Conservation (phyloP, 805 yeast species). For the Teunomyces aglyptinius region DNA sequence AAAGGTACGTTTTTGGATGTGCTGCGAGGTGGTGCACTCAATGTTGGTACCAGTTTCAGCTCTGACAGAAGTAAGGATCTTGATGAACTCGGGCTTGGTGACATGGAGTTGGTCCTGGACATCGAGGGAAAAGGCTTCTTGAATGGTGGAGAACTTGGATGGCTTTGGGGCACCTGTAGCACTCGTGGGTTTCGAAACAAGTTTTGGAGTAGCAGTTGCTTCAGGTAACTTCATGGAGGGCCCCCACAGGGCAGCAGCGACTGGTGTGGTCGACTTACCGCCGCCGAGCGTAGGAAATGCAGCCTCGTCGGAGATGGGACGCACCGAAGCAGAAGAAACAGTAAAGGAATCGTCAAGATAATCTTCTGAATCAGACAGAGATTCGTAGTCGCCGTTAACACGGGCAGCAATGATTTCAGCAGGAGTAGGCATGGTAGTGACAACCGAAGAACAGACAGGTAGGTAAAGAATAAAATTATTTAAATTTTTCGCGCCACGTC, state of each 20-base stretch:
- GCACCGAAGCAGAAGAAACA: constrained; percentile 12
- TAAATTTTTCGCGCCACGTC: background rate
- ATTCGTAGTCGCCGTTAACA: constrained; percentile 23
- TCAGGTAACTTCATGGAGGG: constrained; percentile 26
- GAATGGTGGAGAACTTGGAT: constrained; percentile 56
- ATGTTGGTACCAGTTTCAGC: constrained; percentile 60
- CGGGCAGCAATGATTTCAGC: constrained; percentile 51
- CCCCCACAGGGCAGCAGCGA: constrained; percentile 42
- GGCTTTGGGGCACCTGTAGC: constrained; percentile 20
- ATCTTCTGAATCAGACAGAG: constrained; percentile 16
- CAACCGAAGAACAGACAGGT: constrained; percentile 7
- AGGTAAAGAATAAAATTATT: background rate
- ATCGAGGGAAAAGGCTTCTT: constrained; percentile 76
- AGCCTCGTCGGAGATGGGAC: constrained; percentile 48
- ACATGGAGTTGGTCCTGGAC: constrained; percentile 65
- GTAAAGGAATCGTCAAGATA: constrained; percentile 7
- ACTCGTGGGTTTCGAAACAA: constrained; percentile 9
- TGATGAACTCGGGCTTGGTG: constrained; percentile 62
- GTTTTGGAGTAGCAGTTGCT: constrained; percentile 19
- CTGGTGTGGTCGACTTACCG: constrained; percentile 29
- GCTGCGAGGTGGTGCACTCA: constrained; percentile 78
- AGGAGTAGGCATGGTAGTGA: constrained; percentile 39
- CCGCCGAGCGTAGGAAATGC: constrained; percentile 71
- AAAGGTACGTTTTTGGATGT: constrained; percentile 76
- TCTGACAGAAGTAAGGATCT: constrained; percentile 63